Percentiles rank a stretch among this genome's conserved stretches.
Conservation (phyloP, 352 stramenopile species). For the Phytophthora capsici region DNA sequence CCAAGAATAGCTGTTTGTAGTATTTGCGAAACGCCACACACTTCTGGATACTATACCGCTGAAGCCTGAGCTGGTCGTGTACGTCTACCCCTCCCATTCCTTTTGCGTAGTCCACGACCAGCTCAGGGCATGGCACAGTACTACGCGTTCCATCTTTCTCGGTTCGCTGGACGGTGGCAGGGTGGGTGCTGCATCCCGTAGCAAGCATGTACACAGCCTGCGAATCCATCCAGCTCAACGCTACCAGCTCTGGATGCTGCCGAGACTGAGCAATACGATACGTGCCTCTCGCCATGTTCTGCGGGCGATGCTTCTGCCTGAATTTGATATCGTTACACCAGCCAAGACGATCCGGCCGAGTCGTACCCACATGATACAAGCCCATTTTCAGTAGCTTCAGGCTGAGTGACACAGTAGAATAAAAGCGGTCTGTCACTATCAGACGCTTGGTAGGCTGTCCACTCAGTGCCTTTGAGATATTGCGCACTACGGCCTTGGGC, state of each 20-base stretch:
- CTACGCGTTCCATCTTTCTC: background rate
- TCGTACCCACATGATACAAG: background rate
- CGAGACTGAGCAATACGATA: background rate
- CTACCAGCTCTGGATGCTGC: background rate
- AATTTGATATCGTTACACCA: background rate
- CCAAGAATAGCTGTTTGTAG: constrained; percentile 33
- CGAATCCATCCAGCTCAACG: background rate
- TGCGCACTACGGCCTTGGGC: constrained; percentile 11
- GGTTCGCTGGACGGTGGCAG: background rate
- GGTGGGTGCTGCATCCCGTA: background rate
- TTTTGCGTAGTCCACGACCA: constrained; percentile 7
- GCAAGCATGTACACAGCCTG: background rate
- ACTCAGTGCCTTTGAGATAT: no score
- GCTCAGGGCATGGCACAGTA: constrained; percentile 5
- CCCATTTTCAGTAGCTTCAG: background rate
- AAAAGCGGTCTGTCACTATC: no score
- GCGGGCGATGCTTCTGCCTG: background rate
- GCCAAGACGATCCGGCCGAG: background rate
- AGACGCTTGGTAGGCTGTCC: no score
- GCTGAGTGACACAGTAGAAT: background rate
- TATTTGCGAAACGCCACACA: constrained; percentile 18
- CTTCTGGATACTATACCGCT: constrained; percentile 34
- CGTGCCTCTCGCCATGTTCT: background rate
- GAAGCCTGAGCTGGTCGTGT: constrained; percentile 22
- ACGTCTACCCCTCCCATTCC: no score